Percentiles rank a stretch among this genome's conserved stretches.
These are phyloP conservation scores for Ophiorrhiza pumila DNA, from an alignment of 257 asterid genomes.

Conservation along the genomic window DNA sequence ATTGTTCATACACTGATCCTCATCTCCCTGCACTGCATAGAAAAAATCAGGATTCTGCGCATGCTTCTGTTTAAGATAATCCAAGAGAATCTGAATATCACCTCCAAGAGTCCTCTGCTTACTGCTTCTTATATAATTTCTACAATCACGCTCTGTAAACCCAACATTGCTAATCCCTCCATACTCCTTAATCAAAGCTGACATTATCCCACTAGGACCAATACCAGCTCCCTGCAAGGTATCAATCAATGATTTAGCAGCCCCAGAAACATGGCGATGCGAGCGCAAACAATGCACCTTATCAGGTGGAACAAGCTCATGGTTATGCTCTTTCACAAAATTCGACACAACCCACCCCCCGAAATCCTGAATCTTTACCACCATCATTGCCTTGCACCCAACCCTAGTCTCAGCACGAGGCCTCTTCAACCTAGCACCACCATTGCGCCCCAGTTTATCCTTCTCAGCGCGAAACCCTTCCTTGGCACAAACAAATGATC, in stretches of 20 bases:
- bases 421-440: conserved; percentile 70
- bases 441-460: conserved; percentile 70
- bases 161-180: conserved; percentile 94
- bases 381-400: conserved; percentile 87
- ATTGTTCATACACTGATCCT: conserved; percentile 63
- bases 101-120: conserved; percentile 83
- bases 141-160: conserved; percentile 89
- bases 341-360: conserved; percentile 83
- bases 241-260: conserved; percentile 87
- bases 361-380: conserved; percentile 83
- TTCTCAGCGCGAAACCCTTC: conserved; percentile 93
- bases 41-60: conserved; percentile 62
- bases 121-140: conserved; percentile 85
- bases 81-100: conserved; percentile 81
- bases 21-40: conserved; percentile 81
- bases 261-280: conserved; percentile 87
- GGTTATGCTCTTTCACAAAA: conserved; percentile 81
- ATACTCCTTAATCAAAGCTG: conserved; percentile 86
- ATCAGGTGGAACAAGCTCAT: conserved; percentile 91
- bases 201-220: conserved; percentile 96
- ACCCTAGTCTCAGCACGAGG: conserved; percentile 82
- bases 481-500: conserved; percentile 91
- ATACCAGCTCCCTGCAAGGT: conserved; percentile 97
- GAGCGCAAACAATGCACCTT: conserved; percentile 90
- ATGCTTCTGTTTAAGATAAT: conserved; percentile 78